Evolutionary conservation across 2,329 filamentous ascomycete genomes (phyloP), one percentile per base, ranked within the genome.

Genomic region (Mollisia scopiformis): DNA sequence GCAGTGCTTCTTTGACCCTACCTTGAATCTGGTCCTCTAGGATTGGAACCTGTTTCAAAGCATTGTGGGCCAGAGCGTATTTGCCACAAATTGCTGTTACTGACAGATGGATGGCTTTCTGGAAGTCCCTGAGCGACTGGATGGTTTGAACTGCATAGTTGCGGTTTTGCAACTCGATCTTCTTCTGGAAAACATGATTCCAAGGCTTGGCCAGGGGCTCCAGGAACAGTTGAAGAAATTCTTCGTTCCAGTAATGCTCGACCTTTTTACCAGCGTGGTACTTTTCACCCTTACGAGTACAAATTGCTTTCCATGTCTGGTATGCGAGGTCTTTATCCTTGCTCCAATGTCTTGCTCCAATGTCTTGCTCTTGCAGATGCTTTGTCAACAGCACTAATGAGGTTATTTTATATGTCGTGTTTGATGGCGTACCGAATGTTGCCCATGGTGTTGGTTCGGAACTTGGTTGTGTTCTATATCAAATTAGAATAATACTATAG

Each of bases 191-290:
- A 13, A 25, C 10, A 16, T 16, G 43, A 13, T 25, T 27, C 43
- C 43, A 47, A 16, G 43, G 23, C 16, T 6, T 28, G 25, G 37
- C 56, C 19, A 57, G 19, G 14, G 55, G 55, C 4, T 27, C n/a
- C 2, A 52, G 13, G 10, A 57, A 41, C 3, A 37, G n/a, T 13
- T 21, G 30, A 2, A 25, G 14, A 23, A 57, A 57, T 2, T 11
- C 21, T 27, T n/a, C 23, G 16, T 57, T 50, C 46, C 46, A 57
- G 46, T 57, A 14, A 31, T 41, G n/a, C 35, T n/a, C 30, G 14
- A 25, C 14, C 23, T 57, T 50, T 14, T 51, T 39, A 13, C 43
- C 31, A 30, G 43, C 25, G 21, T n/a, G 23, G 11, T 47, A 47
- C 23, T 47, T 28, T 3, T 51, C 43, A 5, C 55, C 55, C 11